Conservation (phyloP, 1,139 yeast genomes). For the Saccharomyces hybrid region DNA sequence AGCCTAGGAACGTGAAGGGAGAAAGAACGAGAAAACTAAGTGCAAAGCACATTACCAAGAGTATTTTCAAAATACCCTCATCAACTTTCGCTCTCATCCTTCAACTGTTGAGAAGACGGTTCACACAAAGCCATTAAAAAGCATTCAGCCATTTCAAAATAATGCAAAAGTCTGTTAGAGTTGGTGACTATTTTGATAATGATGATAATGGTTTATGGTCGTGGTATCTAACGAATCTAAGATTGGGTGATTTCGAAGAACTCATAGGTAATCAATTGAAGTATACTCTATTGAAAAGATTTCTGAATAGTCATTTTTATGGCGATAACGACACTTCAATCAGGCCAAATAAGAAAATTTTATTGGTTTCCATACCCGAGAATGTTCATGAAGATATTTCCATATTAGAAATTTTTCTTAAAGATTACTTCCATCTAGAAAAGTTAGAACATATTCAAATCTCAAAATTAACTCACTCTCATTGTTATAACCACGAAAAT, state of each 20-base stretch:
- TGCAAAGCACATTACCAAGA: background rate
- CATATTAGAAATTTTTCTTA: constrained; percentile 26
- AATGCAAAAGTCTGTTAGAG: constrained; percentile 26
- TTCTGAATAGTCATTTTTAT: constrained; percentile 7
- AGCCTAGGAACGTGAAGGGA: background rate
- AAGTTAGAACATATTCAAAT: constrained; percentile 25
- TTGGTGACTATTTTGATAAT: constrained; percentile 27
- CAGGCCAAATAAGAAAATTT: constrained; percentile 17
- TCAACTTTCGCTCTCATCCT: background rate
- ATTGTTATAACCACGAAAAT: constrained; percentile 27
- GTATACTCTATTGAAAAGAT: constrained; percentile 23
- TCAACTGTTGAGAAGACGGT: background rate
- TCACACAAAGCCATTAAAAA: background rate
- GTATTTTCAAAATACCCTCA: background rate
- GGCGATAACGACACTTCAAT: constrained; percentile 4
- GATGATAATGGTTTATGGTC: constrained; percentile 32
- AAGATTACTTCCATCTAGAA: constrained; percentile 28
- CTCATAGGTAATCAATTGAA: constrained; percentile 24
- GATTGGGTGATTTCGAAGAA: constrained; percentile 32
- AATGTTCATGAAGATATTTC: constrained; percentile 25
- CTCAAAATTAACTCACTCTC: constrained; percentile 22
- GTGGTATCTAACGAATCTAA: constrained; percentile 30
- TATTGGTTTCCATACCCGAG: constrained; percentile 31
- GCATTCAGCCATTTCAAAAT: background rate
- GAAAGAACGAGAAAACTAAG: background rate